Base-by-base conservation (phyloP, 768 basidiomycete genomes). In the Lanmaoa rubissima region DNA sequence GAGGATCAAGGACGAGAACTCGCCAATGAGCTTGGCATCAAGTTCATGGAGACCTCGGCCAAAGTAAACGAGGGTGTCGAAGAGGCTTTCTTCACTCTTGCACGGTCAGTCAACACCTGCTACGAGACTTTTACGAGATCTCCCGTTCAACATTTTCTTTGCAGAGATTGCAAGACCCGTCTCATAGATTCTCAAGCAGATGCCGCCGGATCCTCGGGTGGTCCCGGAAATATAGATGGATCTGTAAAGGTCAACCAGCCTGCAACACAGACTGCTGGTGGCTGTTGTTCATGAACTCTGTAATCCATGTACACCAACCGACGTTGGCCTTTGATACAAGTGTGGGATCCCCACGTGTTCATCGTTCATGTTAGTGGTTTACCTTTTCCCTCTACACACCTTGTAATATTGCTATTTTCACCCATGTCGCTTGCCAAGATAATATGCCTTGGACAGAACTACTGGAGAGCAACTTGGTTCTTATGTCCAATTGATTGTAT, bases 11-110 rank as follows among this genome's bases (percentile, higher is more conserved):
- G 97, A 41, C 87, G 87, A 55, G 90, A 90, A 65, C 83, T 99
- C 43, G 97, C 97, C 5, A 80, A 88, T 52, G 94, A 98, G 73
- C 83, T 98, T 32, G 94, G 92, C n/a, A 82, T 99, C 73, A 87
- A 83, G 71, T 99, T 98, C 74, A 89, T 98, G 82, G 97, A 98
- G 78, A 99, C 97, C 16, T 93, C 90, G 17, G 97, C 97, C 39
- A 98, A 98, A 78, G 82, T 90, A 45, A 98, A 98, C 72, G 94
- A 96, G 50, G 94, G 94, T 57, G 97, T 99, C 36, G 97, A 99
- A 76, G 94, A 98, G 65, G 96, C 96, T 13, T 99, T 99, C 82
- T 97, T 98, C 75, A 91, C 90, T 5, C 82, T 98, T 54, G 94
- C 97, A 32, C 86, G 94, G 95, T 96, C 59, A 61, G 86, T 78